Evolutionary conservation across 495 filamentous ascomycete species (phyloP).

Genomic region (Choiromyces venosus): DNA sequence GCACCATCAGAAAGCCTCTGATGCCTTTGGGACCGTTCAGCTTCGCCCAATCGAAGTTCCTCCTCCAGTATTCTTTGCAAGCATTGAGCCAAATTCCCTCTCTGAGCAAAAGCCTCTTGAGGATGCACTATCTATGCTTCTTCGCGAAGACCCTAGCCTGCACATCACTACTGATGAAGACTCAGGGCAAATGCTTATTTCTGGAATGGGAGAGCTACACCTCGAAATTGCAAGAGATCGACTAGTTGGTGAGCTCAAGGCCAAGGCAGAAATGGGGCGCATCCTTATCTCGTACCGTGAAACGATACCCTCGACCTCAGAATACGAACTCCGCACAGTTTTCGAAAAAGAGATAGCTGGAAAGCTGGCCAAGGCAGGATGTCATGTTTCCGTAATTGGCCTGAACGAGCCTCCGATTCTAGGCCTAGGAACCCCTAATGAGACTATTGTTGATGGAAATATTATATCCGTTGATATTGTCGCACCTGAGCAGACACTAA

Average conservation of each 20-base stretch:
- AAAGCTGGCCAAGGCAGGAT: conserved; percentile 69
- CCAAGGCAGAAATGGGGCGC: conserved; percentile 79
- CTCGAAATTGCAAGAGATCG: conserved; percentile 89
- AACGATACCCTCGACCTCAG: conserved; percentile 52
- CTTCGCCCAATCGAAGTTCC: conserved; percentile 84
- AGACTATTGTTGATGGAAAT: conserved; percentile 28
- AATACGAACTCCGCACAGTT: conserved; percentile 52
- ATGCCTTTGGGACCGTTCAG: conserved; percentile 53
- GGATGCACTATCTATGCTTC: conserved; percentile 66
- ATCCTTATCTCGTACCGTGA: conserved; percentile 96
- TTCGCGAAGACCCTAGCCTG: conserved; percentile 93
- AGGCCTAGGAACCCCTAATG: conserved; percentile 41
- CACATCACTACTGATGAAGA: conserved; percentile 79
- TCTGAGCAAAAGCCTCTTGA: conserved; percentile 71
- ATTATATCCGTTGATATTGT: conserved; percentile 8
- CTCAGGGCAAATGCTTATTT: conserved; percentile 84
- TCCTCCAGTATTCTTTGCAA: conserved; percentile 91
- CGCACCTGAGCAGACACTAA: neutral
- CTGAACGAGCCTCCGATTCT: conserved; percentile 52
- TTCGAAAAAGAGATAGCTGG: conserved; percentile 78
- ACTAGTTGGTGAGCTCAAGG: conserved; percentile 81
- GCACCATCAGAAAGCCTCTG: conserved; percentile 14
- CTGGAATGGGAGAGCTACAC: conserved; percentile 97
- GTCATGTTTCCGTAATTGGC: conserved; percentile 62
- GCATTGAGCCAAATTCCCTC: conserved; percentile 76